Conservation (phyloP, 345 rosid species). For the Psidium guajava region DNA sequence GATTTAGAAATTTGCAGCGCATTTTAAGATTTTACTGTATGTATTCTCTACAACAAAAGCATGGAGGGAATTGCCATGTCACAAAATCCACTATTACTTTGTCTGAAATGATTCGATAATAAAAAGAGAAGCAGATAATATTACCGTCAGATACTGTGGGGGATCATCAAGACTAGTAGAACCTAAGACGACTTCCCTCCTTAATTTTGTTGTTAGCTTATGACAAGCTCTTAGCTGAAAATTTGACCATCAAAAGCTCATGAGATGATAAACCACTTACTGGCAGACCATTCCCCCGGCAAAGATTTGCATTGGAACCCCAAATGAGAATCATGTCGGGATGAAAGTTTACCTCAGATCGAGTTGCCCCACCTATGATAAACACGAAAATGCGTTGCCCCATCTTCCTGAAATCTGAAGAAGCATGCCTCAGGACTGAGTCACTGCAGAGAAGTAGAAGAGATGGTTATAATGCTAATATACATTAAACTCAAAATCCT, state of each 20-base stretch:
- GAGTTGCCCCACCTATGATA: constrained; percentile 90
- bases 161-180: constrained; percentile 77
- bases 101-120: not conserved
- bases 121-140: not conserved
- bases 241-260: not conserved
- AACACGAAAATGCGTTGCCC: constrained; percentile 83
- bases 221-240: constrained; percentile 79
- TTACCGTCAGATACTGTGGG: constrained; percentile 65
- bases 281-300: not conserved
- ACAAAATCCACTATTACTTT: not conserved
- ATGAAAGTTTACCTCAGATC: constrained; percentile 63
- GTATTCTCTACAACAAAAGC: not conserved
- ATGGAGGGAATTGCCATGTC: not conserved
- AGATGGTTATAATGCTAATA: not conserved
- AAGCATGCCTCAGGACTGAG: constrained; percentile 44
- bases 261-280: not conserved
- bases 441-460: constrained; percentile 23
- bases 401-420: constrained; percentile 55
- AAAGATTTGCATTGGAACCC: not conserved
- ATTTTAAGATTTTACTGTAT: not conserved
- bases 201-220: constrained; percentile 69
- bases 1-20: not conserved
- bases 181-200: constrained; percentile 86
- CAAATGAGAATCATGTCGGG: not conserved
- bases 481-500: not conserved